A percentile compares a stretch with the other conserved stretches of the same genome.
Evolutionary conservation across 163 green algal genomes (phyloP).

Genomic region (Coccomyxa subellipsoidea): DNA sequence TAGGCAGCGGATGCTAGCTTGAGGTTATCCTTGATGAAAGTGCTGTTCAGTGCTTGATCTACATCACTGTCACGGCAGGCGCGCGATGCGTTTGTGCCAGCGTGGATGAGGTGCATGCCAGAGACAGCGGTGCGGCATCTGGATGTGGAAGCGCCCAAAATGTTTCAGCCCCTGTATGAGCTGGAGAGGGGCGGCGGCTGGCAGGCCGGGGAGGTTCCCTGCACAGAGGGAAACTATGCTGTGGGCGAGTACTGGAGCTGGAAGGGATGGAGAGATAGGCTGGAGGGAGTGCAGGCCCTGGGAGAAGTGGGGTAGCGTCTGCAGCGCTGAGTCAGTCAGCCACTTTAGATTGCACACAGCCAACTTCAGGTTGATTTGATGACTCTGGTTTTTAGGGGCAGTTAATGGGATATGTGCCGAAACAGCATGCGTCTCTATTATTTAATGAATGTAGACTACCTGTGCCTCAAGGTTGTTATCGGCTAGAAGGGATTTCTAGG

Average conservation of each 20-base stretch:
- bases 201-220: slow-evolving; percentile 12
- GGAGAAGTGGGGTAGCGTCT: background rate
- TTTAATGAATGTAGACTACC: no score
- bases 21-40: no score
- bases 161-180: slow-evolving; percentile 43
- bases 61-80: background rate
- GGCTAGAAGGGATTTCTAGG: no score
- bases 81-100: slow-evolving; percentile 36
- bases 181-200: slow-evolving; percentile 31
- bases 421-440: no score
- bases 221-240: slow-evolving; percentile 6
- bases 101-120: slow-evolving; percentile 43
- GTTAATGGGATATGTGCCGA: no score
- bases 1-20: no score
- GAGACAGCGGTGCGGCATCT: slow-evolving; percentile 47
- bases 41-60: background rate
- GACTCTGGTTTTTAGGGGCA: no score
- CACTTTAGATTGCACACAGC: no score
- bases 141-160: slow-evolving; percentile 48
- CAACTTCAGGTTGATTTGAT: no score
- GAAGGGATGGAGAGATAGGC: background rate
- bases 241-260: slow-evolving; percentile 11
- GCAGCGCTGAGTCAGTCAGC: no score
- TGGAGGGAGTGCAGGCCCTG: background rate
- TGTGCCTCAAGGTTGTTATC: no score